These are phyloP conservation scores for Lasiosphaeria ovina DNA, from an alignment of 495 filamentous ascomycete species.

Conservation along the genomic window DNA sequence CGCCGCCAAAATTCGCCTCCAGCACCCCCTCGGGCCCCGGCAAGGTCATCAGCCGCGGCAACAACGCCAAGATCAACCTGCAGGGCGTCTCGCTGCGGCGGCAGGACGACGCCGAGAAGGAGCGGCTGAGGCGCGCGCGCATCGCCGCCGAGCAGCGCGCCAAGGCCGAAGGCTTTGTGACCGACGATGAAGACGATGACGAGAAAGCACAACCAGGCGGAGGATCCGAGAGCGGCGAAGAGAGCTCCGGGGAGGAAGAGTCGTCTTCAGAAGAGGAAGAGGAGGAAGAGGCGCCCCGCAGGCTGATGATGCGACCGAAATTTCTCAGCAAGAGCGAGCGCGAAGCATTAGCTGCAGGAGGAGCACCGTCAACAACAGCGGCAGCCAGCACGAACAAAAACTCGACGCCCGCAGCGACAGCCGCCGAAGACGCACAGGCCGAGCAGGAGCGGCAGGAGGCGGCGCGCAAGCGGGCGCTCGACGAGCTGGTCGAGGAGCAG, in stretches of 20 bases:
- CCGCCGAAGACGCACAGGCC: neutral
- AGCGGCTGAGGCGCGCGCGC: slow-evolving; percentile 39
- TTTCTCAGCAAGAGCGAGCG: slow-evolving; percentile 87
- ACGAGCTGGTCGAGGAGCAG: slow-evolving; percentile 83
- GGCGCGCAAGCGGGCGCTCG: slow-evolving; percentile 61
- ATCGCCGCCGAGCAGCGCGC: slow-evolving; percentile 47
- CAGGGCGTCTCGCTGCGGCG: slow-evolving; percentile 44
- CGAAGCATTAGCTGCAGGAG: slow-evolving; percentile 30
- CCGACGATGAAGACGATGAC: slow-evolving; percentile 50
- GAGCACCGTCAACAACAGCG: slow-evolving; percentile 11
- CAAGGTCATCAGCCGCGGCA: slow-evolving; percentile 55
- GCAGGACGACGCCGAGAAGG: slow-evolving; percentile 45
- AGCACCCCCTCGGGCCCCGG: slow-evolving; percentile 51
- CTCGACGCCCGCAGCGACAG: slow-evolving; percentile 2
- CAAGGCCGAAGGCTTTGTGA: slow-evolving; percentile 74
- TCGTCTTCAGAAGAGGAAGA: slow-evolving; percentile 46
- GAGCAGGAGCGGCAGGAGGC: slow-evolving; percentile 49
- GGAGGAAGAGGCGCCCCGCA: slow-evolving; percentile 64
- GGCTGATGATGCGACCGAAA: slow-evolving; percentile 78
- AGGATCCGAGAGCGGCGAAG: slow-evolving; percentile 46
- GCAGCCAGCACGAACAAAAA: slow-evolving; percentile 14
- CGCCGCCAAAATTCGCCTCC: slow-evolving; percentile 53
- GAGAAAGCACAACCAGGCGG: slow-evolving; percentile 18
- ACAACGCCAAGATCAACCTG: slow-evolving; percentile 67
- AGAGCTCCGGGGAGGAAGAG: slow-evolving; percentile 50